These are phyloP conservation scores for Candida tammaniensis DNA, from an alignment of 805 yeast species.

Conservation along the genomic window DNA sequence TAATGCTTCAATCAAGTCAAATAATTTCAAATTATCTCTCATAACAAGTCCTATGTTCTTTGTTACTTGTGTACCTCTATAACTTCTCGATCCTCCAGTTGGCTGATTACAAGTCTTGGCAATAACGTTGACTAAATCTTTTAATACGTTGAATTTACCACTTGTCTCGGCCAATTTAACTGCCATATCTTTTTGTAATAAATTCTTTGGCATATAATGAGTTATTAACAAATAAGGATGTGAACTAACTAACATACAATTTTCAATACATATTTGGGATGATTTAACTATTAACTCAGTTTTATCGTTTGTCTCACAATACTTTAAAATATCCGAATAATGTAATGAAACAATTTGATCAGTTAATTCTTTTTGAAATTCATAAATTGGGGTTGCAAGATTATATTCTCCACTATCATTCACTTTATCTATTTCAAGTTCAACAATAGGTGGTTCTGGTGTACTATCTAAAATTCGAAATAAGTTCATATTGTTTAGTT, in stretches of 20 bases:
- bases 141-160: conserved; percentile 77
- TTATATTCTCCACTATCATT: conserved; percentile 62
- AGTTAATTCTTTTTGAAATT: conserved; percentile 82
- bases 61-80: conserved; percentile 9
- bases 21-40: conserved; percentile 56
- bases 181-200: conserved; percentile 70
- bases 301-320: conserved; percentile 61
- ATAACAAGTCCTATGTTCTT: conserved; percentile 65
- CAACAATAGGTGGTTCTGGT: conserved; percentile 79
- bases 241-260: conserved; percentile 76
- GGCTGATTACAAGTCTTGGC: no score
- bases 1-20: conserved; percentile 74
- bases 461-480: conserved; percentile 74
- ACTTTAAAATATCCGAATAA: conserved; percentile 85
- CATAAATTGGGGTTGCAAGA: conserved; percentile 79
- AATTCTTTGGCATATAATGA: conserved; percentile 80
- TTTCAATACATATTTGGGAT: conserved; percentile 67
- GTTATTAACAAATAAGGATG: conserved; percentile 87
- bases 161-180: conserved; percentile 69
- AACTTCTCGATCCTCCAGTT: not conserved
- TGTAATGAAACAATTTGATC: conserved; percentile 91
- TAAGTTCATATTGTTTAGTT: conserved; percentile 70
- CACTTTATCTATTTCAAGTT: conserved; percentile 44
- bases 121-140: conserved; percentile 54
- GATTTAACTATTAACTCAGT: conserved; percentile 65